phyloP scores from a whole-genome alignment of 768 basidiomycete genomes.

The Trametes cingulata region DNA sequence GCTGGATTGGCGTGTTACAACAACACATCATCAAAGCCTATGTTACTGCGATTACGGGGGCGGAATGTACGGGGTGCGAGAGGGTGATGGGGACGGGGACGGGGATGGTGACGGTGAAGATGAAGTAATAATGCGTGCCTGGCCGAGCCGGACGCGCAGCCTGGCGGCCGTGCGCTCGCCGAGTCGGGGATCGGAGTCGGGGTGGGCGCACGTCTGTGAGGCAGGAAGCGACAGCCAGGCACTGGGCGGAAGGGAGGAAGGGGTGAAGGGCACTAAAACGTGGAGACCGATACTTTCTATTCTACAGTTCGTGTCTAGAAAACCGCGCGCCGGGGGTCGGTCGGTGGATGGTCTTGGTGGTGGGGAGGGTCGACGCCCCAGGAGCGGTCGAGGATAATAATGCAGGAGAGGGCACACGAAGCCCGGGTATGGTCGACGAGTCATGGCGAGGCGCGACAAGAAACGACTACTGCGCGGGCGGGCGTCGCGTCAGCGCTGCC shows the following conservation, averaged over 20 bases:
- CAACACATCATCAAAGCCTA: constrained; percentile 17
- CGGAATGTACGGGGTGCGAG: constrained; percentile 1
- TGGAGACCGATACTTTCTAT: constrained; percentile 16
- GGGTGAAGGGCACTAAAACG: background rate
- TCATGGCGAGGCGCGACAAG: background rate
- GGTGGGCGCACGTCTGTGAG: too few species aligned
- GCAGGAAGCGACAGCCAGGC: background rate
- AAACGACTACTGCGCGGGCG: constrained; percentile 1
- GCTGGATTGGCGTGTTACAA: constrained; percentile 16
- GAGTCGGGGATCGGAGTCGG: too few species aligned
- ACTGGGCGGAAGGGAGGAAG: background rate
- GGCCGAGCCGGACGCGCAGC: too few species aligned
- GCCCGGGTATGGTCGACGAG: constrained; percentile 19
- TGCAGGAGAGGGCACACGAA: constrained; percentile 14
- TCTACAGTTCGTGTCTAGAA: constrained; percentile 20
- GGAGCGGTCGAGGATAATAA: constrained; percentile 13
- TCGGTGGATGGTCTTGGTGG: background rate
- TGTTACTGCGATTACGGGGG: constrained; percentile 5
- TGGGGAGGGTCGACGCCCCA: background rate
- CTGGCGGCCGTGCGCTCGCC: too few species aligned
- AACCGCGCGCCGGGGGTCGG: background rate
- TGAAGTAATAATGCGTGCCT: background rate
- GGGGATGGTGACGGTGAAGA: background rate
- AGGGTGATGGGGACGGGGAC: background rate
- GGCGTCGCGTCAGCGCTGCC: background rate